Conservation (phyloP, 305 asterid genomes). For the Fraxinus sp. region DNA sequence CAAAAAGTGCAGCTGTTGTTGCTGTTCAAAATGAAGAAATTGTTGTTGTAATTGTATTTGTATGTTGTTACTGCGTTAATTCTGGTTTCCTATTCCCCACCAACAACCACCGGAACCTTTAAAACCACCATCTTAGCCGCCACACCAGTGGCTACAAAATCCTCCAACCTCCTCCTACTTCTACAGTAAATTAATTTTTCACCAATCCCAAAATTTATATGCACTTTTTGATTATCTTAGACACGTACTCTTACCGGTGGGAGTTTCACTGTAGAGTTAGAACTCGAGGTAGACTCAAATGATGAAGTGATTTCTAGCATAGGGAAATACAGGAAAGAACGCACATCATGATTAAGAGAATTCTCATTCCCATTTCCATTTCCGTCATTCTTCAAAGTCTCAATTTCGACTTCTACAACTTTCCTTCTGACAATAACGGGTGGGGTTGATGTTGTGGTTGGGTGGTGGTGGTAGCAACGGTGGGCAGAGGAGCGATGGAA, state of each 20-base stretch:
- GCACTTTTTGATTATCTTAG: conserved; percentile 57
- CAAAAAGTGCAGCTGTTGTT: background rate
- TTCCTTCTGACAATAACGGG: conserved; percentile 41
- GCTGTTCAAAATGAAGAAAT: conserved; percentile 24
- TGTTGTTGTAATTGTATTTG: conserved; percentile 19
- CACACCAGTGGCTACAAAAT: conserved; percentile 32
- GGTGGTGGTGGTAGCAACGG: background rate
- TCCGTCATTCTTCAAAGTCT: conserved; percentile 37
- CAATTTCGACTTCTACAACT: conserved; percentile 44
- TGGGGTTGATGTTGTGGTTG: conserved; percentile 23
- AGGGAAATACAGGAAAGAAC: conserved; percentile 77
- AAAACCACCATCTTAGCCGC: conserved; percentile 34
- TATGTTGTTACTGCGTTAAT: conserved; percentile 27
- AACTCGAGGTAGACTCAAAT: conserved; percentile 71
- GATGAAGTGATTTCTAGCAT: conserved; percentile 74
- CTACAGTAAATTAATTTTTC: conserved; percentile 34
- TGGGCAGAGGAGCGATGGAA: conserved; percentile 26
- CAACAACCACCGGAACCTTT: conserved; percentile 46
- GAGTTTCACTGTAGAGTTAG: conserved; percentile 65
- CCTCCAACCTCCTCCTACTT: conserved; percentile 52
- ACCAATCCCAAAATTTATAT: conserved; percentile 43
- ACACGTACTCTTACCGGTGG: conserved; percentile 71
- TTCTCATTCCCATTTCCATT: conserved; percentile 25
- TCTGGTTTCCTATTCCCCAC: conserved; percentile 41
- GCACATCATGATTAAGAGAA: conserved; percentile 49